Evolutionary conservation across 2,329 filamentous ascomycete species (phyloP), one percentile per base, ranked within the genome.

Genomic region (Chrysoporthe puriensis): DNA sequence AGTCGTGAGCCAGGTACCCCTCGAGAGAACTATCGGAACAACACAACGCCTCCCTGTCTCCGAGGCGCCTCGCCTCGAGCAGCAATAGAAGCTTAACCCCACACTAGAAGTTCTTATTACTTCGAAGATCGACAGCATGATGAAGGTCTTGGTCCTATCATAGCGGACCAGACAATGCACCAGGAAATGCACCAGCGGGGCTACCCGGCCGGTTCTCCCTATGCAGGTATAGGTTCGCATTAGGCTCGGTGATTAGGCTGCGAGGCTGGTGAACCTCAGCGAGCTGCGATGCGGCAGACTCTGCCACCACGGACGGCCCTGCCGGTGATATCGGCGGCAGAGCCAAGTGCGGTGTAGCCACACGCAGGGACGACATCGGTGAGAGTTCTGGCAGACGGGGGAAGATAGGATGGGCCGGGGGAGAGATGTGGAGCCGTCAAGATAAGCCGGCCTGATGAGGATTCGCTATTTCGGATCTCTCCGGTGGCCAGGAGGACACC

Each of bases 201-300:
- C 32, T 5, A 4, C 32, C 50, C 54, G 40, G 46, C 44, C 57
- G 40, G 44, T 42, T 60, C 36, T 54, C 46, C 42, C 14, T n/a
- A 34, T 52, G 54, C 59, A 67, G 61, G 61, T 56, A 44, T 43
- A n/a, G 34, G 9, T 52, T 6, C 48, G 62, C 62, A 54, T 60
- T 67, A 67, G 13, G 43, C 56, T 43, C 21, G 4, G 21, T 52
- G 40, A 52, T 42, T 64, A 61, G n/a, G 26, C 11, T 21, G 50
- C 21, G 50, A 54, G 50, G 50, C 50, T 54, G 26, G 32, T 21
- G 26, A 21, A n/a, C 7, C 6, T n/a, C n/a, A 11, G n/a, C 7
- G 46, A 50, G 46, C 5, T 50, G 46, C 11, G 2, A 26, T 50
- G 8, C 18, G 6, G 32, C 26, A 54, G 50, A 34, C 21, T 54